Evolutionary conservation across 2,329 filamentous ascomycete species (phyloP), one percentile per base, ranked within the genome.

Genomic region (Cladosporium oxysporum): DNA sequence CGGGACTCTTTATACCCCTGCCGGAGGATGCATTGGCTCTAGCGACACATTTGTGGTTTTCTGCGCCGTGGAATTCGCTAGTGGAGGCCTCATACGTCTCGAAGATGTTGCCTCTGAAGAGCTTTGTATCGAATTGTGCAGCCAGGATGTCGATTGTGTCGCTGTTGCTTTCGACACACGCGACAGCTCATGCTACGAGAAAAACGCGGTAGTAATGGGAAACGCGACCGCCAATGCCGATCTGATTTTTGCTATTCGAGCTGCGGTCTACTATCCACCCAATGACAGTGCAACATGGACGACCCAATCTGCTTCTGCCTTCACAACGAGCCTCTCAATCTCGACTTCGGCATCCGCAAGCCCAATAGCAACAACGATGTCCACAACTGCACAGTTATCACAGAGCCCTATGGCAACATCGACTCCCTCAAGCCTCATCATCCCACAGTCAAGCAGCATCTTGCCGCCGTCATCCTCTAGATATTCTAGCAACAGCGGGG

Each of bases 1-100:
- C 18, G 64, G 64, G n/a, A 66, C 64, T 5, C 28, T 62, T 14
- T 66, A 66, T 37, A 66, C 64, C n/a, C 64, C 64, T 41, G 49
- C 58, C 23, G 64, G 64, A n/a, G 37, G 18, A 28, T 66, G 64
- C n/a, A 52, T 62, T 33, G 64, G 49, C 5, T 61, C 58, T 21
- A 44, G n/a, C 21, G 49, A 61, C 5, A 62, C 35, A 3, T 66
- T 60, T 33, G 37, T 50, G 14, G 29, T 66, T 12, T 41, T 49
- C 26, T 66, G 64, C 28, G 63, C 37, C 12, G 11, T 47, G 10
- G 64, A 66, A 7, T 33, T 62, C 21, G n/a, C 33, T 16, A 44
- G 49, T 16, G 49, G 50, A 21, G 58, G 50, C 3, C 58, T 62
- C 35, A 28, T 57, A 26, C 50, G 35, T 23, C 16, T 49, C 18